Base-by-base conservation (phyloP, 106 monocot species). In the Allium cepa region DNA sequence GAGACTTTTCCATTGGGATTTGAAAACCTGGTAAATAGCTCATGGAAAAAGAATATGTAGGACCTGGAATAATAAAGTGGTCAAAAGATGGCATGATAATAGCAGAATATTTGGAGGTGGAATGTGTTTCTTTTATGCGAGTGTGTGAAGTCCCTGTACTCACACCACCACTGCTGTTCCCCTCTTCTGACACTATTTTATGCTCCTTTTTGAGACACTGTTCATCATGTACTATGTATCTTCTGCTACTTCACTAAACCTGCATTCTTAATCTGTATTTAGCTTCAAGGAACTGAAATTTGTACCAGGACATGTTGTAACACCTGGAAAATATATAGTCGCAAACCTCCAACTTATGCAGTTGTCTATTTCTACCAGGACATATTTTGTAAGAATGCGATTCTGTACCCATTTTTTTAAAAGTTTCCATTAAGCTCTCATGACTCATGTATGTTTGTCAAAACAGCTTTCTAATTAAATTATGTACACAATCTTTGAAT, bases 91-190 rank as follows among this genome's bases (percentile, higher is more conserved):
- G 15, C 22, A 75, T 75, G 68, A 75, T 75, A 53, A 53, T 9
- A 45, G n/a, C 49, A 62, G 75, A 75, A 75, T 75, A 75, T 75
- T 67, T 75, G 75, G 75, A 75, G 68, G 60, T 75, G 68, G 62
- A 75, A 68, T 59, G 61, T 75, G 75, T 75, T 22, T 69, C 68
- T 75, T 75, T 75, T 75, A 46, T 75, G 74, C 28, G 60, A 53
- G 46, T 66, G 71, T 50, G 73, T 22, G 22, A 22, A 57, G 26
- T 8, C 7, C 53, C 16, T 55, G 27, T 68, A 55, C 27, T 28
- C 2, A 28, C 55, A 45, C 55, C 36, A 68, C 68, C 26, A 53
- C 68, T 68, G 7, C 55, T 26, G 6, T 16, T 66, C 45, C 66
- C 17, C 47, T 22, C 27, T 51, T n/a, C 36, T 8, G 27, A 56